phyloP scores from a whole-genome alignment of 2,329 filamentous ascomycete genomes.

The Clarireedia hainanense region DNA sequence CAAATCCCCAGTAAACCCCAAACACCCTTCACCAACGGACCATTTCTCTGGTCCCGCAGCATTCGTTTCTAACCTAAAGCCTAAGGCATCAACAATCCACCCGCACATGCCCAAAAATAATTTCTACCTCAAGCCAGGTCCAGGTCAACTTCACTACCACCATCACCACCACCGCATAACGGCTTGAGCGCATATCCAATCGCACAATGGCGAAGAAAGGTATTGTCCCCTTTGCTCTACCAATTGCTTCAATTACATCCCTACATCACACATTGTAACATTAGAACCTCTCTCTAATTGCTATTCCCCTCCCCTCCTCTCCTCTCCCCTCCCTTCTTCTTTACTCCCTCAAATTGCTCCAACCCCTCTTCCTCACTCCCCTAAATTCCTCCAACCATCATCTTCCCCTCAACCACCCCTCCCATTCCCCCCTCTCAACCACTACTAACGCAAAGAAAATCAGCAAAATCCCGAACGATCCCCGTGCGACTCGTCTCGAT shows the following conservation, averaged over 20 bases:
- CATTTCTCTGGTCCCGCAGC: too few relatives aligned
- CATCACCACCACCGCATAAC: neutral
- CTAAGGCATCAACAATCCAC: too few relatives aligned
- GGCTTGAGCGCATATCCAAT: too few relatives aligned
- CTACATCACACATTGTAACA: too few relatives aligned
- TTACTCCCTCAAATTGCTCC: neutral
- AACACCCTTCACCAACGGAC: too few relatives aligned
- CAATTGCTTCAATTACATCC: too few relatives aligned
- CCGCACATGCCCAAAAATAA: neutral
- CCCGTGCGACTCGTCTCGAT: constrained; percentile 93
- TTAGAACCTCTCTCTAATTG: too few relatives aligned
- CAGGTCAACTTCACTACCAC: neutral
- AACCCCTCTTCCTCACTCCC: neutral
- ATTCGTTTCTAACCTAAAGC: too few relatives aligned
- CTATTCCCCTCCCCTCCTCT: neutral
- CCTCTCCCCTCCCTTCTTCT: neutral
- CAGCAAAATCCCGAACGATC: constrained; percentile 76
- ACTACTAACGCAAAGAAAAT: neutral
- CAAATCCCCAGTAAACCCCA: too few relatives aligned
- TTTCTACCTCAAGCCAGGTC: neutral
- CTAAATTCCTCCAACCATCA: neutral
- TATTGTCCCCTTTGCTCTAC: neutral
- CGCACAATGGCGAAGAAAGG: constrained; percentile 1
- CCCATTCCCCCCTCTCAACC: neutral
- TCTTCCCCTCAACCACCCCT: neutral